Conservation (phyloP, 148 eudicot species). For the Nepenthes gracilis region DNA sequence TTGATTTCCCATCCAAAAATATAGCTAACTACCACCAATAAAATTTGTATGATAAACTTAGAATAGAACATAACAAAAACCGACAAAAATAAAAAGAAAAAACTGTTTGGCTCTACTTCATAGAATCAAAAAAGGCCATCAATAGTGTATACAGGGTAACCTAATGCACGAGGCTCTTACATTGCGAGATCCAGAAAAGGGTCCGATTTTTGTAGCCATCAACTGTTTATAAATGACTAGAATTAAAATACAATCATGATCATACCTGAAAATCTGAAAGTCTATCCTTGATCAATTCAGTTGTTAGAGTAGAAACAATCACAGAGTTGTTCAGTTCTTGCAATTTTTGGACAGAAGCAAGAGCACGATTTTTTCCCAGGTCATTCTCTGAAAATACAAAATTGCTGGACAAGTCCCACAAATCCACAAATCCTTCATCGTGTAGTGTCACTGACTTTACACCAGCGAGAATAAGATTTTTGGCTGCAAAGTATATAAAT, state of each 20-base stretch:
- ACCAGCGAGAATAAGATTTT: constrained; percentile 79
- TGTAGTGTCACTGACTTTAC: constrained; percentile 81
- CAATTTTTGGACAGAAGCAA: constrained; percentile 47
- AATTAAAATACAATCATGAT: background rate
- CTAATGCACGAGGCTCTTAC: no score
- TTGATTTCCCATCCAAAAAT: no score
- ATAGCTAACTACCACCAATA: no score
- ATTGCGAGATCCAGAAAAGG: no score
- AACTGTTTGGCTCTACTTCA: no score
- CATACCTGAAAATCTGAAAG: constrained; percentile 62
- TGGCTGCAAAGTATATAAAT: constrained; percentile 36
- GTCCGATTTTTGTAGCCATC: no score
- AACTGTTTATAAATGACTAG: background rate
- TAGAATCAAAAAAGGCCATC: no score
- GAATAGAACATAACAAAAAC: no score
- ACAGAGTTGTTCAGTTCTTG: constrained; percentile 71
- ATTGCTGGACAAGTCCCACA: constrained; percentile 78
- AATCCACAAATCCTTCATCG: constrained; percentile 56
- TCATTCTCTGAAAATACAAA: constrained; percentile 54
- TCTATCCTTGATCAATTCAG: constrained; percentile 41
- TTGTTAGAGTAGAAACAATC: constrained; percentile 38
- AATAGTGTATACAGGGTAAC: no score
- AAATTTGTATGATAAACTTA: no score
- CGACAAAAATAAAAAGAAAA: no score
- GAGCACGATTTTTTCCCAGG: constrained; percentile 63